A percentile compares a stretch with the other conserved stretches of the same genome.
These are phyloP conservation scores for Waitea zeae DNA, from an alignment of 1,284 basidiomycete genomes.

Conservation along the genomic window DNA sequence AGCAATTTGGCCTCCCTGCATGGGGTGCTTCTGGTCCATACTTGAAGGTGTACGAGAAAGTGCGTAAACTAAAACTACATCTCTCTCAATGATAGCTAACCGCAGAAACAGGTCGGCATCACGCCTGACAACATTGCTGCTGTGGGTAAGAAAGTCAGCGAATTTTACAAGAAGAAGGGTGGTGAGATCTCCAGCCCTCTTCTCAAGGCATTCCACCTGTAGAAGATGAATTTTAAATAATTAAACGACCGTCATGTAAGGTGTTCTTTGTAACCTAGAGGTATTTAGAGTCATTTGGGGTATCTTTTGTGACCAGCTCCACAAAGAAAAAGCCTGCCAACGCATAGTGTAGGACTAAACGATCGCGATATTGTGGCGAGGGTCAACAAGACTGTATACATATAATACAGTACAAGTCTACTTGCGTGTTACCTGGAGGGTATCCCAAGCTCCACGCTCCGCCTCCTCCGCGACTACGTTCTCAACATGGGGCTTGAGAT, in stretches of 20 bases:
- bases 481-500: constrained; percentile 71
- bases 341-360: not conserved
- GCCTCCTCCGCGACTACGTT: constrained; percentile 63
- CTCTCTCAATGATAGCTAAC: no score
- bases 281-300: not conserved
- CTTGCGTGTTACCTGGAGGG: constrained; percentile 44
- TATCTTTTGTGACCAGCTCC: not conserved
- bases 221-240: not conserved
- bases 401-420: no score
- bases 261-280: constrained; percentile 7
- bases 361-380: no score
- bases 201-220: constrained; percentile 46
- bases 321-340: not conserved
- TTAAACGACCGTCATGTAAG: not conserved
- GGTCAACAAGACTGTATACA: no score
- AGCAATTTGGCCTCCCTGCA: constrained; percentile 65
- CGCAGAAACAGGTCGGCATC: no score
- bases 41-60: constrained; percentile 78
- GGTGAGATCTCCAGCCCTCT: constrained; percentile 65
- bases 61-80: no score
- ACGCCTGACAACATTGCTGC: constrained; percentile 72
- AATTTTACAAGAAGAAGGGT: constrained; percentile 76
- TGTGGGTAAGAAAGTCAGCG: constrained; percentile 73
- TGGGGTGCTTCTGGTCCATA: constrained; percentile 90
- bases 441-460: constrained; percentile 82